phyloP scores from a whole-genome alignment of 169 alveolate species.

The Cryptosporidium canis region DNA sequence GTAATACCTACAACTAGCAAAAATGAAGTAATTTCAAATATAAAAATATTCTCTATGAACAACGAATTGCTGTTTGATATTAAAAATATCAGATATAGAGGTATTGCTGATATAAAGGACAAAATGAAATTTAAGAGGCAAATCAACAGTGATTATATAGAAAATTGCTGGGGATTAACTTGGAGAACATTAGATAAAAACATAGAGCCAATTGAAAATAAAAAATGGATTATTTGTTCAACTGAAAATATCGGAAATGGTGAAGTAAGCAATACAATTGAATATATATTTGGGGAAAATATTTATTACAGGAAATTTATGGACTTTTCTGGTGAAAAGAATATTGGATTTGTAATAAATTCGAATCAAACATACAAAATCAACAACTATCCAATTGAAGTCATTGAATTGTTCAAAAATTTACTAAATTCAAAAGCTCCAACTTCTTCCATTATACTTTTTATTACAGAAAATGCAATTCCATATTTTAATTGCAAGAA shows the following conservation, averaged over 20 bases:
- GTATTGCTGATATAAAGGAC: not conserved
- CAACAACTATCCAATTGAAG: slow-evolving; percentile 5
- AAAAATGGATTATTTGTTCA: slow-evolving; percentile 20
- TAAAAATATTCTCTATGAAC: slow-evolving; percentile 1
- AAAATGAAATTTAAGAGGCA: not conserved
- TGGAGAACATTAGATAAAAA: not conserved
- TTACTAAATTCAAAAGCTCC: not conserved
- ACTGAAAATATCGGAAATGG: not conserved
- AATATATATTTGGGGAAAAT: not conserved
- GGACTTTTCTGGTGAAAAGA: slow-evolving; percentile 8
- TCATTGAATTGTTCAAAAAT: not conserved
- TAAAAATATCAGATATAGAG: slow-evolving; percentile 21
- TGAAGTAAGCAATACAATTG: not conserved
- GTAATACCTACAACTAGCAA: not conserved
- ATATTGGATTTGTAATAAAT: slow-evolving; percentile 18
- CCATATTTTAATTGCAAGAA: not conserved
- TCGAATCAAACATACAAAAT: not conserved
- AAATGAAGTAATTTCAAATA: slow-evolving; percentile 21
- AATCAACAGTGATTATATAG: not conserved
- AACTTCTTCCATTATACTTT: not conserved
- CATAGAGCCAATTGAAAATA: not conserved
- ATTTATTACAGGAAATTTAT: not conserved
- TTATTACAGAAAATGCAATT: slow-evolving; percentile 28
- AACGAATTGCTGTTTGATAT: slow-evolving; percentile 1
- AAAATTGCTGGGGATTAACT: slow-evolving; percentile 25